Conservation (phyloP, 257 asterid species). For the Solanum rostratum region DNA sequence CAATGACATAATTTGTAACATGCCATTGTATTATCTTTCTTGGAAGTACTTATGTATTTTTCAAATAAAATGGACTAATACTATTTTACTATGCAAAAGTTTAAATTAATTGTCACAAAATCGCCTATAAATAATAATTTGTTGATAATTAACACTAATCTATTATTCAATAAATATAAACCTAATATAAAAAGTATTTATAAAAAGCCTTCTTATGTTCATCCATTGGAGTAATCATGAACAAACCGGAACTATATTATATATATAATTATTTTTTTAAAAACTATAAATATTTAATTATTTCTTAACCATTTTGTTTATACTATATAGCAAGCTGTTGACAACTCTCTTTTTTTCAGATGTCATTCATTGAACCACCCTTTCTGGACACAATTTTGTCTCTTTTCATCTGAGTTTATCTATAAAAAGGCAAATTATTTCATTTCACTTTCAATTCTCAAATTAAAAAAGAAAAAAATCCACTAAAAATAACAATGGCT, state of each 20-base stretch:
- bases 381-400: background rate
- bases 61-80: background rate
- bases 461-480: background rate
- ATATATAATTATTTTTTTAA: background rate
- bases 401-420: background rate
- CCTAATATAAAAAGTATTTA: no score
- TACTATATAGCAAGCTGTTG: constrained; percentile 10
- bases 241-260: background rate
- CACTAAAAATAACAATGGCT: constrained; percentile 5
- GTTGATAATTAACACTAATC: no score
- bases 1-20: background rate
- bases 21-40: background rate
- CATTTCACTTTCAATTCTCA: background rate
- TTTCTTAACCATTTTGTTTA: constrained; percentile 2
- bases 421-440: background rate
- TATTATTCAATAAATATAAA: no score
- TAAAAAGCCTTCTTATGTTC: no score
- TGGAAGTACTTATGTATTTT: background rate
- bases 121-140: no score
- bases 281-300: background rate
- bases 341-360: constrained; percentile 9
- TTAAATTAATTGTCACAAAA: background rate
- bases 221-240: background rate
- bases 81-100: no score
- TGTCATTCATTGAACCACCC: constrained; percentile 7